Evolutionary conservation across 768 basidiomycete genomes (phyloP), one percentile per base, ranked within the genome.

Genomic region (button mushroom (Agaricus bisporus)): DNA sequence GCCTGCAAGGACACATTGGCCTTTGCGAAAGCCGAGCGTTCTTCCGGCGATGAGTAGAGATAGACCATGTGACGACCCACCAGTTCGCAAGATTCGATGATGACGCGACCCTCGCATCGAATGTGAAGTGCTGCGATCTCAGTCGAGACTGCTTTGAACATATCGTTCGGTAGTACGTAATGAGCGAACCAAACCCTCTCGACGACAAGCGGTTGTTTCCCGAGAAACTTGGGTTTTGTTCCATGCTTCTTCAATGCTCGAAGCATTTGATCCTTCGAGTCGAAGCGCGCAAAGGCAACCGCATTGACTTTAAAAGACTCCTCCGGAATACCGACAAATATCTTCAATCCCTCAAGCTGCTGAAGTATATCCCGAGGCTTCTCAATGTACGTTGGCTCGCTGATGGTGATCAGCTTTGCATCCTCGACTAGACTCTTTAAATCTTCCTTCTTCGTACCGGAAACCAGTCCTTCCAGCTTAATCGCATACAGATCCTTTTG

Each of bases 381-480:
- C 12, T 56, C 59, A 5, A 48, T 55, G 56, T 79, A 80, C 3
- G 69, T 68, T 0, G 73, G 66, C 11, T 64, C 60, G 48, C 67
- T 64, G 52, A 73, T 55, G 1, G 66, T 68, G 35, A 68, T 57
- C 6, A 68, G 51, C 3, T 58, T 60, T 6, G 60, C 51, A 18
- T 60, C 69, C 3, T 52, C 46, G 50, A 71, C 71, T 35, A 77
- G 62, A 20, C 60, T 58, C 44, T 66, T 60, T 22, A 80, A 44
- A 5, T 72, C 68, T 10, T 60, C 59, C 36, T 63, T 61, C 20
- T 68, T 63, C 2, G 64, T 59, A 46, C 65, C 58, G 2, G 66
- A 43, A 14, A 78, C 72, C n/a, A 84, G 61, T 20, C 71, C 72
- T 25, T 68, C 71, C 37, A 84, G 58, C 42, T 73, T 70, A 39